Base-by-base conservation (phyloP, 2,329 filamentous ascomycete species). In the Fusarium sp. region DNA sequence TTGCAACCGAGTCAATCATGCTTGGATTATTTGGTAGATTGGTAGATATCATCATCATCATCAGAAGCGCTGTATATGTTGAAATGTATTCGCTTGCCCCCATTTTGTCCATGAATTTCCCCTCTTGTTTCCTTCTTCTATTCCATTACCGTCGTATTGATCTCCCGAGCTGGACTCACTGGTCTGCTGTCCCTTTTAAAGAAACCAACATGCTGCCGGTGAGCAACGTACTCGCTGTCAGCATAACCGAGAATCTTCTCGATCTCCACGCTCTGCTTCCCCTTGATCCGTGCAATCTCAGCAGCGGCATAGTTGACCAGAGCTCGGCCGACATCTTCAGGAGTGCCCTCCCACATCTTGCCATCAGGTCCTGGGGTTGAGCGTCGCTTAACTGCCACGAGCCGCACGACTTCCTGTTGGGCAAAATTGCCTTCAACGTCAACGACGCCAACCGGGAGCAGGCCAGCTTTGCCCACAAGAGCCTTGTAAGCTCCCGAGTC, bases 181-280 rank as follows among this genome's bases (percentile, higher is more conserved):
- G 87, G 86, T 33, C 86, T 80, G 72, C 86, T 88, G 58, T 86
- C 85, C 48, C 78, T 78, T 34, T 78, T 81, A 67, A 92, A 91
- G 72, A 97, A 90, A 44, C 93, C 94, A 66, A 98, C 91, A 73
- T 97, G 95, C 79, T 97, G 94, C 67, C 94, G 86, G 75, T 96
- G 85, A 11, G 94, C 95, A 40, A 98, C 92, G 81, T 98, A 98
- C 81, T 98, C 94, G 75, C 92, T 97, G 78, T 98, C 95, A 20
- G 94, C 93, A 80, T 98, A 99, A 5, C 95, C 96, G 33, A 99
- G 82, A 44, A 96, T 83, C 11, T 87, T 85, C 48, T 90, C 85
- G 68, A 99, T 98, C 77, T 97, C 92, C 7, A 86, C 88, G 76
- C 94, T 97, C 77, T 92, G 90, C 69, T 92, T 85, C 2, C 96